Percentiles rank a stretch among this genome's conserved stretches.
Conservation (phyloP, 805 yeast species). For the Kodamaea kaohsiungensis region DNA sequence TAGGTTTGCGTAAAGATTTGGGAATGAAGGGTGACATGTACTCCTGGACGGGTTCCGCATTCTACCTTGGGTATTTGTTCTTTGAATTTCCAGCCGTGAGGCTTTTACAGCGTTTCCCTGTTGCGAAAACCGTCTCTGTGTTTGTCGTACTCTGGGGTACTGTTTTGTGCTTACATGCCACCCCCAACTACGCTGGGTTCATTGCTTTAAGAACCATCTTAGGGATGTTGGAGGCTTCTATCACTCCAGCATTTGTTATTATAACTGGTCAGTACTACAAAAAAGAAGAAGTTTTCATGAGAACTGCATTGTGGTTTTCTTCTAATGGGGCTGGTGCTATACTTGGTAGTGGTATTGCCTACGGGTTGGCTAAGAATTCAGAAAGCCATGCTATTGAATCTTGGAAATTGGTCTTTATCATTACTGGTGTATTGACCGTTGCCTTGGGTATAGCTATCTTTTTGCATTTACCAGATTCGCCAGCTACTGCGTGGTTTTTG, state of each 20-base stretch:
- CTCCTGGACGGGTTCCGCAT: conserved; percentile 44
- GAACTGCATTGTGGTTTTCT: conserved; percentile 39
- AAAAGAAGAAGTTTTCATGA: conserved; percentile 34
- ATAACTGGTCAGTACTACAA: conserved; percentile 37
- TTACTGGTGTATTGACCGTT: conserved; percentile 61
- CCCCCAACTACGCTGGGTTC: conserved; percentile 44
- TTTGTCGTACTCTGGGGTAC: conserved; percentile 64
- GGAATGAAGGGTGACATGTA: conserved; percentile 46
- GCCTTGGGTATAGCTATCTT: conserved; percentile 48
- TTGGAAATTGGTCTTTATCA: conserved; percentile 63
- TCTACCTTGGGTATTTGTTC: conserved; percentile 58
- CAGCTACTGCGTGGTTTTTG: conserved; percentile 33
- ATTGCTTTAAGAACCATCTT: conserved; percentile 39
- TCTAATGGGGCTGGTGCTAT: conserved; percentile 41
- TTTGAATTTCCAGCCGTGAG: conserved; percentile 53
- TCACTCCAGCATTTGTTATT: conserved; percentile 44
- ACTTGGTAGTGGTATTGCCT: conserved; percentile 53
- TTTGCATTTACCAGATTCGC: conserved; percentile 57
- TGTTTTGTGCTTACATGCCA: conserved; percentile 55
- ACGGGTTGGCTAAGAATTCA: conserved; percentile 37
- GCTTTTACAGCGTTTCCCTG: conserved; percentile 55
- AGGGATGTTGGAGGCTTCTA: conserved; percentile 40
- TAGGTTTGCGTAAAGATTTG: conserved; percentile 49
- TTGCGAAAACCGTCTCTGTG: conserved; percentile 50
- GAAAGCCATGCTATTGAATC: conserved; percentile 43